These are phyloP conservation scores for Tetraselmis chui DNA, from an alignment of 139 green algal species.

Conservation along the genomic window DNA sequence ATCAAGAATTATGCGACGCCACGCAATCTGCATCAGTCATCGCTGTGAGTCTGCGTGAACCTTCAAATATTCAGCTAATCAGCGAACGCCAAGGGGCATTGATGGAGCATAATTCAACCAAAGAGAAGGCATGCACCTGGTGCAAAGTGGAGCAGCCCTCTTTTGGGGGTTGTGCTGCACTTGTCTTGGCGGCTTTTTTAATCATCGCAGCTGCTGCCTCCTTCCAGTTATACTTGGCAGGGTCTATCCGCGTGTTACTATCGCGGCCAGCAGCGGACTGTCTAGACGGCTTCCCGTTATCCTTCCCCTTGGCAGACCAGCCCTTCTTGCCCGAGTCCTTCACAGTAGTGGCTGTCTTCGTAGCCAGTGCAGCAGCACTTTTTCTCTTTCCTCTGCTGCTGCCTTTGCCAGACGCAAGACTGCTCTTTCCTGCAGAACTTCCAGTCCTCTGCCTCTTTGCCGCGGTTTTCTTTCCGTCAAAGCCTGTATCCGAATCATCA, in stretches of 20 bases:
- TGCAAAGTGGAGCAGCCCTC: constrained; percentile 28
- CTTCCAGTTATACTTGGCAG: constrained; percentile 2
- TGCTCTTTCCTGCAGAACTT: too few relatives aligned
- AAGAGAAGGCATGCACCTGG: constrained; percentile 3
- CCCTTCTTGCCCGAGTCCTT: constrained; percentile 16
- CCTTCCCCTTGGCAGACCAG: constrained; percentile 5
- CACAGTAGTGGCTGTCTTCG: too few relatives aligned
- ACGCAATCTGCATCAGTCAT: constrained; percentile 65
- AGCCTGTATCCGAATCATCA: background rate
- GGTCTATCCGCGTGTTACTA: background rate
- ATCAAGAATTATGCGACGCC: constrained; percentile 80
- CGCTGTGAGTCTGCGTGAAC: too few relatives aligned
- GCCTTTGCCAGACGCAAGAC: too few relatives aligned
- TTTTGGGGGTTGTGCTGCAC: background rate
- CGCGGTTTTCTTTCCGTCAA: constrained; percentile 8
- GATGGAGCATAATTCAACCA: constrained; percentile 6
- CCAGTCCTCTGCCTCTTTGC: background rate
- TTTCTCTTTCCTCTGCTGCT: too few relatives aligned
- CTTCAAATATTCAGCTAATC: too few relatives aligned
- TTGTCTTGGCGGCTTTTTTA: background rate
- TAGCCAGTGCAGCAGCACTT: too few relatives aligned
- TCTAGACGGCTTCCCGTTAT: background rate
- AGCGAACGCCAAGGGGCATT: background rate
- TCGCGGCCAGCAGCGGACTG: background rate
- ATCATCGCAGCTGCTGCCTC: constrained; percentile 38